Percentiles rank a stretch among this genome's conserved stretches.
Evolutionary conservation across 2,329 filamentous ascomycete species (phyloP).

Genomic region (Bipolaris bicolor): DNA sequence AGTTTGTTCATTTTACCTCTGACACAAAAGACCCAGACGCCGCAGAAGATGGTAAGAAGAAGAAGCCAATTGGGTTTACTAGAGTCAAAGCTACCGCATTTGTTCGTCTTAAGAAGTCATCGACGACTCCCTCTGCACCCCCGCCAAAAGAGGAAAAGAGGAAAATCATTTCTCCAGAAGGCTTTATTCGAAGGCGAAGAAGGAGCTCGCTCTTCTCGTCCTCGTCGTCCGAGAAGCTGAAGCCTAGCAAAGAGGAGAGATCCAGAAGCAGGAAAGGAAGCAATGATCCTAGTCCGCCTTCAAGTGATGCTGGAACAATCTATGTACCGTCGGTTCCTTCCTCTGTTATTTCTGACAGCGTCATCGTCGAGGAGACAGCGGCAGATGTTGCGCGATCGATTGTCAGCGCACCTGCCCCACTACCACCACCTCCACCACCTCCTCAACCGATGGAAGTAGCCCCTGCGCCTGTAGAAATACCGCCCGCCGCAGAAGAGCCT

Average conservation of each 20-base stretch:
- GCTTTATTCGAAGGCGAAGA: conserved; percentile 30
- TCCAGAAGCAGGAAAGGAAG: conserved; percentile 35
- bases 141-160: conserved; percentile 43
- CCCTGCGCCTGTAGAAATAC: background rate
- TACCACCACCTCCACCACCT: conserved; percentile 6
- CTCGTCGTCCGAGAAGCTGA: conserved; percentile 31
- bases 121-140: conserved; percentile 22
- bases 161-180: conserved; percentile 21
- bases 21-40: conserved; percentile 48
- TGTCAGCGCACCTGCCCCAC: conserved; percentile 3
- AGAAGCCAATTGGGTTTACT: conserved; percentile 29
- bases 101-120: conserved; percentile 39
- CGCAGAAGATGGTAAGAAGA: conserved; percentile 34
- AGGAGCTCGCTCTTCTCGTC: conserved; percentile 26
- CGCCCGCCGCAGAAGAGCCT: background rate
- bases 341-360: conserved; percentile 21
- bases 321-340: conserved; percentile 4
- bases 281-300: conserved; percentile 17
- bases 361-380: conserved; percentile 16
- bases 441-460: conserved; percentile 9
- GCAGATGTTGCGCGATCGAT: conserved; percentile 9
- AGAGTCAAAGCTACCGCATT: conserved; percentile 43
- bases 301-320: conserved; percentile 9
- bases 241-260: conserved; percentile 36
- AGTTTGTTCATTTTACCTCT: conserved; percentile 47